Conservation (phyloP, 2,329 filamentous ascomycete genomes). For the Diaporthe amygdali region DNA sequence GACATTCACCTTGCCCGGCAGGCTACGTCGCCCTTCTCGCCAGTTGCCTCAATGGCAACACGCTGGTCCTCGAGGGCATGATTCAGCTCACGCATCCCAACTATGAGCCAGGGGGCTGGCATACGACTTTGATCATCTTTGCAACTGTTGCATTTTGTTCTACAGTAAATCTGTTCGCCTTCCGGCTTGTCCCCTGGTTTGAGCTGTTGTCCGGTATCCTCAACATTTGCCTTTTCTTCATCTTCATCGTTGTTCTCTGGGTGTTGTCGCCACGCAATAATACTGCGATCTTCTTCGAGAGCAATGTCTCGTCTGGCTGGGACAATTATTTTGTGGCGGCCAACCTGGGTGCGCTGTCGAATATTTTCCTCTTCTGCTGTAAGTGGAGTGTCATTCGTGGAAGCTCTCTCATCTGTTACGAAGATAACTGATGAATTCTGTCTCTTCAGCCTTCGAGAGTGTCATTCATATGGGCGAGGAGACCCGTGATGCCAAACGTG, state of each 20-base stretch:
- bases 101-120: conserved; percentile 34
- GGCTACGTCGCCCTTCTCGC: conserved; percentile 42
- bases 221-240: conserved; percentile 19
- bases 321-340: conserved; percentile 30
- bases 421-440: background rate
- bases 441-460: conserved; percentile 52
- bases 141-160: conserved; percentile 35
- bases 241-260: conserved; percentile 24
- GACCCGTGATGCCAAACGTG: conserved; percentile 48
- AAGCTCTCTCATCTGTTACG: background rate
- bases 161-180: conserved; percentile 37
- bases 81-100: conserved; percentile 16
- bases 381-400: background rate
- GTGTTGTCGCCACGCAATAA: conserved; percentile 17
- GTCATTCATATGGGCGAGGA: conserved; percentile 55
- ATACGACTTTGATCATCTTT: conserved; percentile 43
- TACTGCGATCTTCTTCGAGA: background rate
- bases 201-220: conserved; percentile 38
- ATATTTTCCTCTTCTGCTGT: conserved; percentile 38
- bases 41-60: conserved; percentile 35
- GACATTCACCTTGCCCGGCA: no score
- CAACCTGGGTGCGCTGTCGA: conserved; percentile 42
- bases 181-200: conserved; percentile 43
- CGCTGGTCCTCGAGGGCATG: conserved; percentile 19
- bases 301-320: conserved; percentile 12